Evolutionary conservation across 345 rosid species (phyloP).

Genomic region (Acer yangbiense): DNA sequence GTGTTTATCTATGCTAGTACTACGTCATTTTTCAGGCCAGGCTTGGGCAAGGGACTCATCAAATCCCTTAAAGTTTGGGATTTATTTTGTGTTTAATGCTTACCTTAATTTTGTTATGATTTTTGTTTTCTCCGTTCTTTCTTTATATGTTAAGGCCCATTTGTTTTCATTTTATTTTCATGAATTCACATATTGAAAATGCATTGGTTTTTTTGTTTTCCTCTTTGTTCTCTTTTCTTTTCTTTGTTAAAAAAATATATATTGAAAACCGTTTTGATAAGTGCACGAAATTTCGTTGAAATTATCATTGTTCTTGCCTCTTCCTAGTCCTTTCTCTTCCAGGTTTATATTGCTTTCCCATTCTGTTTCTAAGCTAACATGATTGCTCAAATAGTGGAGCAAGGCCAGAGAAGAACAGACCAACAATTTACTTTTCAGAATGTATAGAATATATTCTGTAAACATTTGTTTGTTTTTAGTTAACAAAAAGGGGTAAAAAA

Average conservation of each 20-base stretch:
- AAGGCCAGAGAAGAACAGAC: neutral
- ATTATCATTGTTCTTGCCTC: neutral
- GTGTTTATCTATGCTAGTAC: neutral
- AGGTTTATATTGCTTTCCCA: neutral
- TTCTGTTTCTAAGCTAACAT: neutral
- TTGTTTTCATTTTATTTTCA: too few species aligned
- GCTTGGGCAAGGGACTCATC: slow-evolving; percentile 3
- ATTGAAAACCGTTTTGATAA: neutral
- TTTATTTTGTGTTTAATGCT: neutral
- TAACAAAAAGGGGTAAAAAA: too few species aligned
- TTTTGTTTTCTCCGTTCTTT: neutral
- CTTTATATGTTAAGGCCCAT: neutral
- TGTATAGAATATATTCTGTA: neutral
- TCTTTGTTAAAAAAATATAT: neutral
- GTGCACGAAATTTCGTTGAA: neutral
- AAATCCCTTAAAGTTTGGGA: neutral
- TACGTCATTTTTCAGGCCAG: neutral
- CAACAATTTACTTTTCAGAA: too few species aligned
- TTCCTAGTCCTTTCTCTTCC: neutral
- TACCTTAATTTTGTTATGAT: neutral
- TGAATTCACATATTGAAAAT: neutral
- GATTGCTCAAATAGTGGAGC: neutral
- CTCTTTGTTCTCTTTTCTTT: neutral
- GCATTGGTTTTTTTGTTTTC: neutral
- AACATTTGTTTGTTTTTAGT: neutral